These are phyloP conservation scores for Daldinia caldariorum DNA, from an alignment of 495 filamentous ascomycete species.

Conservation along the genomic window DNA sequence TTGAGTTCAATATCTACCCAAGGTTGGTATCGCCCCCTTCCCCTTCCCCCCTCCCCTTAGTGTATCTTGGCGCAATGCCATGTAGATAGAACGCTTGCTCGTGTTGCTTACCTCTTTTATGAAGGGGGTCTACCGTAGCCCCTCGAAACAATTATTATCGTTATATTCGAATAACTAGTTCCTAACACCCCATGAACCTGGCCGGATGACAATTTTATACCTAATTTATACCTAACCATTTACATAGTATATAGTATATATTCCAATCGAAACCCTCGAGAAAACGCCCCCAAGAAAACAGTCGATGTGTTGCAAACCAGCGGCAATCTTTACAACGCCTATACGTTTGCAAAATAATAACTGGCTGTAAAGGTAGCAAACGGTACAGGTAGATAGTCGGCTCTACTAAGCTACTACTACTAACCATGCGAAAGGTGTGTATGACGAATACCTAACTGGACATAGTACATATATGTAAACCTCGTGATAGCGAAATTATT, in stretches of 20 bases:
- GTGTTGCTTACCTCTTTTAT: neutral
- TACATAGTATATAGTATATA: too few relatives aligned
- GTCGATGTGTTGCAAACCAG: neutral
- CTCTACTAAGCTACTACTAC: constrained; percentile 7
- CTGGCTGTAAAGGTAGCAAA: constrained; percentile 15
- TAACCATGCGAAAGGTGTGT: constrained; percentile 19
- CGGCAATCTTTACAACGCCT: neutral
- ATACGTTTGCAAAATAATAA: neutral
- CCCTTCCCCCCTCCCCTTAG: too few relatives aligned
- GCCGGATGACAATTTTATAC: neutral
- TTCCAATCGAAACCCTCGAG: neutral
- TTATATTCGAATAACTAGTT: neutral
- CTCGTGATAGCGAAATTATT: constrained; percentile 34
- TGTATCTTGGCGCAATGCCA: constrained; percentile 4
- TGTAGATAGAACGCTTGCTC: neutral
- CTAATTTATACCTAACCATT: neutral
- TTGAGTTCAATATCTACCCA: neutral
- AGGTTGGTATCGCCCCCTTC: too few relatives aligned
- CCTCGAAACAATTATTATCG: neutral
- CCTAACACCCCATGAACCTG: neutral
- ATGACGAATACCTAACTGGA: constrained; percentile 31
- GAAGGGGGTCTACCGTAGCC: neutral
- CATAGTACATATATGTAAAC: constrained; percentile 1
- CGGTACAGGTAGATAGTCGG: neutral
- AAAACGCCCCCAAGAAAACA: constrained; percentile 1